Evolutionary conservation across 108 stramenopile species (phyloP), one percentile per base, ranked within the genome.

Genomic region (Skeletonema grethae): DNA sequence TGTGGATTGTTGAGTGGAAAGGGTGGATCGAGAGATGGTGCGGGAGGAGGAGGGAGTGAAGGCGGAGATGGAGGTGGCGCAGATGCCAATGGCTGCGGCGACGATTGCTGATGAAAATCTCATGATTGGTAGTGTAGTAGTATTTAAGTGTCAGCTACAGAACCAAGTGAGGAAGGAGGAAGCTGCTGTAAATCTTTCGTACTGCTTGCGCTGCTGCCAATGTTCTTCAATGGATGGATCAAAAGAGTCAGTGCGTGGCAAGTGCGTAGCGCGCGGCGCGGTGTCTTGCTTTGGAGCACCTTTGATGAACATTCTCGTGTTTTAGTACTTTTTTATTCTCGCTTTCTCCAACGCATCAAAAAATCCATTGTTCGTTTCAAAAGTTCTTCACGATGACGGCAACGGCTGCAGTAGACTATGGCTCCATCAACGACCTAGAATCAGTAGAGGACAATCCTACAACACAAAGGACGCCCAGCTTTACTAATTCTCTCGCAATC

Each of bases 51-150:
- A 53, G 8, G 50, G 50, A 22, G 50, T 53, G 50, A 53, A 53
- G 50, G 50, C 50, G 7, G 50, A 53, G 8, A 22, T 53, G 22
- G 50, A 53, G 15, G 50, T 53, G 22, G 50, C 50, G 5, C 50
- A 53, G 20, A 53, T 53, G 50, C 50, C 50, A 22, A 53, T 53
- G 20, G 50, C 50, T 22, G 50, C 50, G 22, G 50, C 50, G 20
- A 53, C 50, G 50, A 53, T 53, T 24, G 50, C 50, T 7, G 50
- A 53, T 9, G 50, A 53, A 16, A 53, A 53, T 22, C 22, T 53
- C 50, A 53, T 53, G 50, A 8, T 43, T 53, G 48, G 0, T 50
- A 50, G 1, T 46, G 16, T 8, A 16, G 12, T 46, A 7, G 1
- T 36, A 36, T 6, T 8, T 7, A 31, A 34, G 36, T 38, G 36